Evolutionary conservation across 441 rosid genomes (phyloP).

Genomic region (Jatropha multifida): DNA sequence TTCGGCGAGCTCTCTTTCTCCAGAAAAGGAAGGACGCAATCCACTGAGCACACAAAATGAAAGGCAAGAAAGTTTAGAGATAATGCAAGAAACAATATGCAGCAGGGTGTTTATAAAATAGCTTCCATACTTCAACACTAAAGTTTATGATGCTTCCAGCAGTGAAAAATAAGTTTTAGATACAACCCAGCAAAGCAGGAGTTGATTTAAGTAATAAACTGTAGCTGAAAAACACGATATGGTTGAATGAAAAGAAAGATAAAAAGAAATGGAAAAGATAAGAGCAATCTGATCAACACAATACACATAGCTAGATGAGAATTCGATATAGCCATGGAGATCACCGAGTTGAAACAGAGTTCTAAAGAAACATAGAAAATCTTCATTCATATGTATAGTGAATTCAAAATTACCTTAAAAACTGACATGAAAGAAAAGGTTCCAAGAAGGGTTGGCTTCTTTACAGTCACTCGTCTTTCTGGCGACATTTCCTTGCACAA

Average conservation of each 20-base stretch:
- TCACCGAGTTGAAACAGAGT: background rate
- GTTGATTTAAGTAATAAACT: background rate
- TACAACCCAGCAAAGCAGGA: background rate
- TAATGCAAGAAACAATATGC: background rate
- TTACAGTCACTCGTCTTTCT: slow-evolving; percentile 51
- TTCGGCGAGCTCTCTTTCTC: slow-evolving; percentile 75
- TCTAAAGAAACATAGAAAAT: background rate
- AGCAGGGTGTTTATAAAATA: background rate
- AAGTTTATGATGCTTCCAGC: slow-evolving; percentile 4
- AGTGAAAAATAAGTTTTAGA: background rate
- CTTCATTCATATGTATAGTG: slow-evolving; percentile 1
- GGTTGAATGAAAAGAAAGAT: background rate
- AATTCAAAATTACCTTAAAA: slow-evolving; percentile 58
- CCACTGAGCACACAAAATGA: slow-evolving; percentile 57
- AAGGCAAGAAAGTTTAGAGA: background rate
- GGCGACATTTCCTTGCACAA: slow-evolving; percentile 71
- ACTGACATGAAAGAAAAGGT: slow-evolving; percentile 55
- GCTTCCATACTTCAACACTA: background rate
- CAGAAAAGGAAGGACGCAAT: slow-evolving; percentile 62
- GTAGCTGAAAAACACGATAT: background rate
- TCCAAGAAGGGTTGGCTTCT: slow-evolving; percentile 48
- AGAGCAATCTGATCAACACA: background rate
- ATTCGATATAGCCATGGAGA: background rate
- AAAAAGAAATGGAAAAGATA: background rate
- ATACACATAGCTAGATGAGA: background rate